Base-by-base conservation (phyloP, 2,329 filamentous ascomycete species). In the Cadophora luteo-olivacea region DNA sequence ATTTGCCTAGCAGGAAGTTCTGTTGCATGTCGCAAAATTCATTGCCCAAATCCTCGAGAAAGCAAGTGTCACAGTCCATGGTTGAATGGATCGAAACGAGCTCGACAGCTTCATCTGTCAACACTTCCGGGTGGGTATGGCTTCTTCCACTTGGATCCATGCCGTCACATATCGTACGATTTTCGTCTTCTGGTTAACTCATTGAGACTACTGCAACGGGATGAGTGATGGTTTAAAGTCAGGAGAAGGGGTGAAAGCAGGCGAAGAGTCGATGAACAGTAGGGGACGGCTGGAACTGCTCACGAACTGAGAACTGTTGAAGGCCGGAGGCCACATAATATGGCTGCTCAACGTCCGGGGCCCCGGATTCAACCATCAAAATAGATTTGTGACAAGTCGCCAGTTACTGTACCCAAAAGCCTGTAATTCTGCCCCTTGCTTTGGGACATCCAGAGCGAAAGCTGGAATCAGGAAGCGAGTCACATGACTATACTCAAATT, bases 1-100 rank as follows among this genome's bases (percentile, higher is more conserved):
- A 38, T 58, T 19, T 33, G n/a, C 32, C 54, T 6, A 6, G 1
- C 8, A 1, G 16, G 5, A 36, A 19, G n/a, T n/a, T 57, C 3
- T 58, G 55, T 55, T 55, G 52, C 52, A 55, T 33, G 29, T 55
- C 52, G 16, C n/a, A 58, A 16, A 58, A 38, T 24, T 32, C 32
- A 33, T 33, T 29, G 25, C 52, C 33, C 2, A 19, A 32, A 29
- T n/a, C 12, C 22, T 9, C n/a, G 51, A 32, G 51, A 32, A 32
- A 14, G 11, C 12, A 55, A 33, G 4, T 33, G 52, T 55, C 52
- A 25, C 52, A n/a, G 25, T 19, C 4, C 32, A 14, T 6, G 16
- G 29, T 29, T 29, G 29, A 5, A 29, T 29, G 52, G 52, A 29
- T 29, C 25, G 52, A 55, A 29, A 55, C 52, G 52, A 32, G 29